These are phyloP conservation scores for Ustilago sp. DNA, from an alignment of 1,284 basidiomycete species.

Conservation along the genomic window DNA sequence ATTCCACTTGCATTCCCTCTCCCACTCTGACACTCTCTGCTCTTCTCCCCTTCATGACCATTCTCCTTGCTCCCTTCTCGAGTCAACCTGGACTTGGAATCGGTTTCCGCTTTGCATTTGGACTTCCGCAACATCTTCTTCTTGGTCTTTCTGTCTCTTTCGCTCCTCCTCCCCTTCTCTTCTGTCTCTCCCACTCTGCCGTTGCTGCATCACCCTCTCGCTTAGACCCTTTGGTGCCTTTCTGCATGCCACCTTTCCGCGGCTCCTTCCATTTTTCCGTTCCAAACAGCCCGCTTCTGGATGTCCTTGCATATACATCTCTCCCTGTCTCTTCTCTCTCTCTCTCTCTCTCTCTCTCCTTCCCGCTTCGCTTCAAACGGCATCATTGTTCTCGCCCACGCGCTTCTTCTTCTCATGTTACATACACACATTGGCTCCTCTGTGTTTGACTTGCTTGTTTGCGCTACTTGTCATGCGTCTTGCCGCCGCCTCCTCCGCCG, in stretches of 20 bases:
- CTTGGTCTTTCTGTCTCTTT: not conserved
- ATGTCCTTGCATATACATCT: slow-evolving; percentile 6
- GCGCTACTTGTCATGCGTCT: slow-evolving; percentile 1
- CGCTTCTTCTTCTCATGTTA: not conserved
- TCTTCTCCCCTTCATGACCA: not conserved
- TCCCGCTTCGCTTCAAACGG: not conserved
- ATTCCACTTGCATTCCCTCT: not conserved
- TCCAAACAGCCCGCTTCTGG: slow-evolving; percentile 4
- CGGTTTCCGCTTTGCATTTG: slow-evolving; percentile 3
- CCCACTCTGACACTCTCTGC: not conserved
- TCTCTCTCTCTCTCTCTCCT: too few species aligned
- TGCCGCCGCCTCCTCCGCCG: slow-evolving; percentile 1
- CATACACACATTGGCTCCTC: not conserved
- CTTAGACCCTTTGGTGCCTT: not conserved
- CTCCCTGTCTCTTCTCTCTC: not conserved
- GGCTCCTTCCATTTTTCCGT: slow-evolving; percentile 35
- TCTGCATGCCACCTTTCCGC: slow-evolving; percentile 8
- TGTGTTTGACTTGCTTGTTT: not conserved
- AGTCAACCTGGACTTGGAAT: not conserved
- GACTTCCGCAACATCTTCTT: not conserved
- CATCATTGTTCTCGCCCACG: slow-evolving; percentile 7
- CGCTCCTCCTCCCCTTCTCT: not conserved
- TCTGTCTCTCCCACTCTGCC: not conserved
- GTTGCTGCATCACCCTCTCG: not conserved
- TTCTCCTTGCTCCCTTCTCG: not conserved